Evolutionary conservation across 1,139 yeast species (phyloP).

Genomic region (Hansenula sp.): DNA sequence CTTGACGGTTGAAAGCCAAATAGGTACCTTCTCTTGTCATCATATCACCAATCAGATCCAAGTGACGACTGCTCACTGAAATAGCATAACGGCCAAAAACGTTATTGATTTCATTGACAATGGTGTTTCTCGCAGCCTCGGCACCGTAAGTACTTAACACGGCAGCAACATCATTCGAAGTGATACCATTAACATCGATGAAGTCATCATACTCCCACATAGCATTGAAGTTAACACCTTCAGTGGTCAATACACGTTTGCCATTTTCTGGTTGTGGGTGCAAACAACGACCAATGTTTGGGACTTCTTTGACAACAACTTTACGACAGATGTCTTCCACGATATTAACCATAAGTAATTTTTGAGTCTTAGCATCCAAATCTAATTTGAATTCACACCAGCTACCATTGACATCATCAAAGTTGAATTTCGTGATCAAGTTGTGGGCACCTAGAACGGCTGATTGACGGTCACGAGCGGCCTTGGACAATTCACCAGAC

Average conservation of each 20-base stretch:
- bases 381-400: conserved; percentile 93
- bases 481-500: conserved; percentile 38
- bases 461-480: conserved; percentile 80
- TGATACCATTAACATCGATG: conserved; percentile 80
- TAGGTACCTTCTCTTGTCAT: conserved; percentile 99
- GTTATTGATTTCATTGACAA: conserved; percentile 92
- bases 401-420: conserved; percentile 82
- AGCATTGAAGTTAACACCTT: conserved; percentile 95
- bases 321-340: conserved; percentile 88
- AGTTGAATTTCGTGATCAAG: conserved; percentile 75
- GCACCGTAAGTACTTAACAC: conserved; percentile 94
- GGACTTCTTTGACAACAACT: conserved; percentile 91
- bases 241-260: conserved; percentile 80
- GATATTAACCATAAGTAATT: conserved; percentile 94
- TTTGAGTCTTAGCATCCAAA: conserved; percentile 82
- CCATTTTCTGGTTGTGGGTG: conserved; percentile 73
- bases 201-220: conserved; percentile 98
- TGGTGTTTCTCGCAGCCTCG: conserved; percentile 97
- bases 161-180: conserved; percentile 90
- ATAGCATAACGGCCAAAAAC: conserved; percentile 98
- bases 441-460: conserved; percentile 73
- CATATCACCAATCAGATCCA: conserved; percentile 96
- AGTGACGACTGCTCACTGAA: conserved; percentile 87
- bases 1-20: conserved; percentile 96
- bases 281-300: conserved; percentile 88